Conservation (phyloP, 306 rosid genomes). For the Myrica gale region DNA sequence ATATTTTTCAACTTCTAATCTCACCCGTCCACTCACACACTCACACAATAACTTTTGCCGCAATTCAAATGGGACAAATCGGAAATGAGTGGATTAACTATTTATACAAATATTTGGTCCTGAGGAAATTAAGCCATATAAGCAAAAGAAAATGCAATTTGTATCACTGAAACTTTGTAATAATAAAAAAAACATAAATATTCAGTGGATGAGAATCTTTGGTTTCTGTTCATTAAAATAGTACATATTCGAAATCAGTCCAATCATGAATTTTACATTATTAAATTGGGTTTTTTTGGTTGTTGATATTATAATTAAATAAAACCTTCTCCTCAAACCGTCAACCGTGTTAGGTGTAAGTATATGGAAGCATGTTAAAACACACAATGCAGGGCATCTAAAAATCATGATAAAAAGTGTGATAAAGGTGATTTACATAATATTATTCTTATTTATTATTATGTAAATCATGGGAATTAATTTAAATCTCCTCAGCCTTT, state of each 20-base stretch:
- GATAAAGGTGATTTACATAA: neutral
- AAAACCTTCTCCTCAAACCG: neutral
- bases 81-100: too few relatives aligned
- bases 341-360: neutral
- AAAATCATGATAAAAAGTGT: neutral
- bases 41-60: too few relatives aligned
- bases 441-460: too few relatives aligned
- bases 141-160: too few relatives aligned
- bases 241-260: neutral
- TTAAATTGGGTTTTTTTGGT: neutral
- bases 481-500: too few relatives aligned
- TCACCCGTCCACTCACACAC: too few relatives aligned
- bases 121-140: too few relatives aligned
- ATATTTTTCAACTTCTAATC: too few relatives aligned
- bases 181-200: neutral
- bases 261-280: neutral
- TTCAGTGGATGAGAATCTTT: neutral
- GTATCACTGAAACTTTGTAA: neutral
- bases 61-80: too few relatives aligned
- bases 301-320: too few relatives aligned
- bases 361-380: neutral
- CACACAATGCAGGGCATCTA: neutral
- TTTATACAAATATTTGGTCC: too few relatives aligned
- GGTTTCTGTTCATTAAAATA: neutral
- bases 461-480: too few relatives aligned